Evolutionary conservation across 495 filamentous ascomycete genomes (phyloP).

Genomic region (Xylaria palmicola): DNA sequence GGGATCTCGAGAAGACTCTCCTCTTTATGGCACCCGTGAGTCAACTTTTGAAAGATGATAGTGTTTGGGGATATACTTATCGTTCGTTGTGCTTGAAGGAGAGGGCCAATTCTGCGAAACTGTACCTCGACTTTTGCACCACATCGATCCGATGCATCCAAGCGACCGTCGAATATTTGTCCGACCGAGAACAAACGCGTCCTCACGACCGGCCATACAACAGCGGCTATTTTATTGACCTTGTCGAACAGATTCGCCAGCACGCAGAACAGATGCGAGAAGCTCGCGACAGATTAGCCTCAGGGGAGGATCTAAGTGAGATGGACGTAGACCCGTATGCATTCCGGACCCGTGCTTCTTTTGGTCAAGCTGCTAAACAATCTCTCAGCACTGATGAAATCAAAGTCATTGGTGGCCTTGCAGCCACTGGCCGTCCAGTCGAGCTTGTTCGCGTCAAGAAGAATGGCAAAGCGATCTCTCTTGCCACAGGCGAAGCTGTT

Average conservation of each 20-base stretch:
- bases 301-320: slow-evolving; percentile 41
- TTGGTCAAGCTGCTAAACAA: slow-evolving; percentile 37
- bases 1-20: slow-evolving; percentile 87
- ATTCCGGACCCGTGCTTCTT: background rate
- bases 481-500: slow-evolving; percentile 59
- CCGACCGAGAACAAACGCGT: slow-evolving; percentile 75
- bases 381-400: slow-evolving; percentile 60
- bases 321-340: slow-evolving; percentile 57
- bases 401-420: slow-evolving; percentile 71
- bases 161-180: slow-evolving; percentile 74
- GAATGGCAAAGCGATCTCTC: slow-evolving; percentile 72
- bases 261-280: slow-evolving; percentile 62
- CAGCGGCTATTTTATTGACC: slow-evolving; percentile 91
- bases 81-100: slow-evolving; percentile 65
- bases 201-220: slow-evolving; percentile 83
- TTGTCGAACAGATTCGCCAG: slow-evolving; percentile 78
- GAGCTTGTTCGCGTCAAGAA: slow-evolving; percentile 75
- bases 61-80: slow-evolving; percentile 66
- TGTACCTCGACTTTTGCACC: slow-evolving; percentile 83
- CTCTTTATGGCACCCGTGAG: slow-evolving; percentile 87
- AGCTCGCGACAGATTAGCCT: slow-evolving; percentile 46
- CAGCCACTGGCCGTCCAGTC: slow-evolving; percentile 70
- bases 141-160: slow-evolving; percentile 82
- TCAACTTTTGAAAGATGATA: slow-evolving; percentile 50
- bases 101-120: slow-evolving; percentile 61